Percentiles rank a stretch among this genome's conserved stretches.
These are phyloP conservation scores for Fusarium nematophilum DNA, from an alignment of 2,329 filamentous ascomycete species.

Conservation along the genomic window DNA sequence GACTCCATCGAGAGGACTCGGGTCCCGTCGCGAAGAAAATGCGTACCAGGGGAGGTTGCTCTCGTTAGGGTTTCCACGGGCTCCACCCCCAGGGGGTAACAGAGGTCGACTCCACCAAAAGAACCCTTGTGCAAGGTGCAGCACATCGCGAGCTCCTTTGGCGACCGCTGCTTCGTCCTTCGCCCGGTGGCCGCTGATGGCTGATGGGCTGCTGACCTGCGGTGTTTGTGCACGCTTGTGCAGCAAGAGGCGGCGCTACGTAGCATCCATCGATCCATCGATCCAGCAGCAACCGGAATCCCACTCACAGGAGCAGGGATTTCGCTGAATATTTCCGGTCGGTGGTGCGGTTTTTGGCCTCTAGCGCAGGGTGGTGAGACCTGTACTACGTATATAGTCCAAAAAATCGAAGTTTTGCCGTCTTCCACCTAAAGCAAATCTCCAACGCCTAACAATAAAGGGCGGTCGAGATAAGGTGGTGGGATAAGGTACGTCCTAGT, in stretches of 20 bases:
- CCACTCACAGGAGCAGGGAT: neutral
- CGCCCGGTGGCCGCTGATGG: too few relatives aligned
- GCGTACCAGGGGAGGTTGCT: too few relatives aligned
- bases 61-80: slow-evolving; percentile 2
- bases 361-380: slow-evolving; percentile 13
- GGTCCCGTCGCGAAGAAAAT: slow-evolving; percentile 7
- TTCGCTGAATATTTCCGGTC: neutral
- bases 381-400: neutral
- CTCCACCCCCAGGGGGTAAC: slow-evolving; percentile 10
- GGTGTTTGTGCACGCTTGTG: neutral
- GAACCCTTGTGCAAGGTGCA: slow-evolving; percentile 4
- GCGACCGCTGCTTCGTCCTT: slow-evolving; percentile 7
- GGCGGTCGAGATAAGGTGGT: slow-evolving; percentile 20
- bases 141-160: slow-evolving; percentile 6
- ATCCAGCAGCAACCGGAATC: too few relatives aligned
- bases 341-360: slow-evolving; percentile 18
- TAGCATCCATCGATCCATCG: slow-evolving; percentile 1
- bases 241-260: neutral
- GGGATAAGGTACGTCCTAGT: slow-evolving; percentile 12
- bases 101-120: neutral
- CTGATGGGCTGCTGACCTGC: neutral
- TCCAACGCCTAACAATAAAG: too few relatives aligned
- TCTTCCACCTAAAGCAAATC: too few relatives aligned
- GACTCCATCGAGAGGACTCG: slow-evolving; percentile 5
- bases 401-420: too few relatives aligned